Percentiles rank a stretch among this genome's conserved stretches.
Conservation (phyloP, 768 basidiomycete genomes). For the Tylopilus plumbeoviolaceoides region DNA sequence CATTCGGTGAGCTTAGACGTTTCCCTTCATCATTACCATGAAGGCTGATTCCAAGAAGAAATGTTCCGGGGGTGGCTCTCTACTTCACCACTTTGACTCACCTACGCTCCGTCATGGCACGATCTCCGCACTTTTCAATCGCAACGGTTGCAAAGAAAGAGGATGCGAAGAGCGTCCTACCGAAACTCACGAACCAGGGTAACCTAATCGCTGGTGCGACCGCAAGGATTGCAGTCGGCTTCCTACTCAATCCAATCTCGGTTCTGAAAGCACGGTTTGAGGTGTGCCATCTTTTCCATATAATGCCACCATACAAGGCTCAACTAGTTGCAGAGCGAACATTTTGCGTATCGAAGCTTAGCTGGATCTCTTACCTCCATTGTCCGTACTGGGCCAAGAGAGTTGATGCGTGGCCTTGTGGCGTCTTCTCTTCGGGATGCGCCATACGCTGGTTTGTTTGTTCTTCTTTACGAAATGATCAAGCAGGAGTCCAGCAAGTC, state of each 20-base stretch:
- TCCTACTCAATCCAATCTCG: slow-evolving; percentile 85
- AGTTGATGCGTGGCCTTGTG: slow-evolving; percentile 79
- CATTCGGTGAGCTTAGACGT: slow-evolving; percentile 45
- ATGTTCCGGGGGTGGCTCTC: slow-evolving; percentile 88
- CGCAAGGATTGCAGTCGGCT: slow-evolving; percentile 74
- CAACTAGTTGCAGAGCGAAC: slow-evolving; percentile 55
- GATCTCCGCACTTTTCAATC: slow-evolving; percentile 62
- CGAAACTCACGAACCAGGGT: slow-evolving; percentile 67
- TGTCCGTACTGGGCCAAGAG: slow-evolving; percentile 67
- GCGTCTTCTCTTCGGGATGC: slow-evolving; percentile 92
- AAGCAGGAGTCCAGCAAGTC: slow-evolving; percentile 67
- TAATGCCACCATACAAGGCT: neutral
- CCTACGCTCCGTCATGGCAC: slow-evolving; percentile 72
- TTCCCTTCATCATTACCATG: neutral
- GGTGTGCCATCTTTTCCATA: slow-evolving; percentile 40
- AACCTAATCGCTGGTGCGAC: slow-evolving; percentile 86
- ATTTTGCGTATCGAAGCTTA: slow-evolving; percentile 67
- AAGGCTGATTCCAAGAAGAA: slow-evolving; percentile 42
- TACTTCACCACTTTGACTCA: slow-evolving; percentile 88
- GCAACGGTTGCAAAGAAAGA: slow-evolving; percentile 14
- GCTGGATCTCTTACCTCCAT: slow-evolving; percentile 56
- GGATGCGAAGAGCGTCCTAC: slow-evolving; percentile 50
- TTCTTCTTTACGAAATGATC: slow-evolving; percentile 83
- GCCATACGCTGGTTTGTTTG: slow-evolving; percentile 88
- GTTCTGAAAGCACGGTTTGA: slow-evolving; percentile 91